Base-by-base conservation (phyloP, 2,329 filamentous ascomycete genomes). In the Trichophyton rubrum region DNA sequence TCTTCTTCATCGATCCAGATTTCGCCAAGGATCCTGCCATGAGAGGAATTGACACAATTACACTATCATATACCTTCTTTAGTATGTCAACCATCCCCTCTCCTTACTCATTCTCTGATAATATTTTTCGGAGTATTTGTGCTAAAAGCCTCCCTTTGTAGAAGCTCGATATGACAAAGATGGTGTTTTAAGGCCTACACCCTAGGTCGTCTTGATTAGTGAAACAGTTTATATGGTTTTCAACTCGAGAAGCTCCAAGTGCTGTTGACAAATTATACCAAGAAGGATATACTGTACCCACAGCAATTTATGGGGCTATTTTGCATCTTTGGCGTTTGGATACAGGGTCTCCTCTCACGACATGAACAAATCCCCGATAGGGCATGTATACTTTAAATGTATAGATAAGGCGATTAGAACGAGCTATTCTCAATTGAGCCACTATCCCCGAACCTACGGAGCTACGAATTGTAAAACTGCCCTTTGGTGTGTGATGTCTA, bases 1-100 rank as follows among this genome's bases (percentile, higher is more conserved):
- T 99, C 75, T 99, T 99, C 77, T 99, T 97, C 74, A 88, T 99
- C 66, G 93, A 99, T 70, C 93, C 93, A 0, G 93, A 97, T 71
- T 86, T 99, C 77, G 80, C 92, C 62, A 91, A 88, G 67, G 93
- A 99, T 74, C 78, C 92, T 58, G 91, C 88, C 65, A 97, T 96
- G 92, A 89, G 83, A 75, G 88, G 88, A 0, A 89, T 99, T 64
- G 90, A 96, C 77, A 96, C 91, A 1, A 90, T 99, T 60, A 99
- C 93, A 38, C 75, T 99, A 69, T 95, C 87, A 67, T 99, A 99
- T 77, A 99, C 93, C 0, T 99, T 99, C 73, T 99, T 99, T 74
- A 99, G 90, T 95, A 78, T 79, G 89, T 33, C 33, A 35, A 35
- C 33, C 33, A 15, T 24, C 11, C 41, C 4, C 20, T 27, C 51